Evolutionary conservation across 164 flowering plant genomes (phyloP).

Genomic region (Liriodendron chinense): DNA sequence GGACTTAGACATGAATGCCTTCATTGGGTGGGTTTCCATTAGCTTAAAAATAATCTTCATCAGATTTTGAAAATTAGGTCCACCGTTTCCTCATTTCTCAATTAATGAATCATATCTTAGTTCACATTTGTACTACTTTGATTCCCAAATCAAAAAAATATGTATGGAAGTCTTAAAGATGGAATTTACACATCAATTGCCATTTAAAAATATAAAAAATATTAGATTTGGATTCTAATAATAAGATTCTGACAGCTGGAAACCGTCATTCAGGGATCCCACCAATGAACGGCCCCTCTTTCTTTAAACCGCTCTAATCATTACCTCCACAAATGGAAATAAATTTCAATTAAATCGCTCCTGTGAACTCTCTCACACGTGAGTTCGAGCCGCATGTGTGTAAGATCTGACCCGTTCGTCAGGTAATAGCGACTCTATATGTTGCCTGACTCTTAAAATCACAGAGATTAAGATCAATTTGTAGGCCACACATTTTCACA

Average conservation of each 20-base stretch:
- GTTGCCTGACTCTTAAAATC: no score
- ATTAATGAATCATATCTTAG: no score
- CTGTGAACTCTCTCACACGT: neutral
- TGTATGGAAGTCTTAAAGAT: neutral
- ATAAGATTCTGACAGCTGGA: slow-evolving; percentile 1
- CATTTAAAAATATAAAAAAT: no score
- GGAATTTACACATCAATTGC: neutral
- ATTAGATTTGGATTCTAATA: neutral
- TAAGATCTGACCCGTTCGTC: neutral
- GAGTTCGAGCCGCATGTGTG: neutral
- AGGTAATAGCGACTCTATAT: no score
- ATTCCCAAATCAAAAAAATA: neutral
- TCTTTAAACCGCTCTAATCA: slow-evolving; percentile 1
- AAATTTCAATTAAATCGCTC: neutral
- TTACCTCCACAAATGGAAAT: neutral
- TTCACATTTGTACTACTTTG: no score
- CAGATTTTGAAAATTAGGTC: no score
- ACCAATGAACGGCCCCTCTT: neutral
- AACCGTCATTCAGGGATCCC: neutral
- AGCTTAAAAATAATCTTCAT: no score
- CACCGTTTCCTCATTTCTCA: no score
- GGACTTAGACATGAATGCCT: no score
- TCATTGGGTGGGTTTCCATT: no score
- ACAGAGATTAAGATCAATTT: no score
- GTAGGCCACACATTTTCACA: no score